Conservation (phyloP, 2,329 filamentous ascomycete species). For the Scedosporium boydii region DNA sequence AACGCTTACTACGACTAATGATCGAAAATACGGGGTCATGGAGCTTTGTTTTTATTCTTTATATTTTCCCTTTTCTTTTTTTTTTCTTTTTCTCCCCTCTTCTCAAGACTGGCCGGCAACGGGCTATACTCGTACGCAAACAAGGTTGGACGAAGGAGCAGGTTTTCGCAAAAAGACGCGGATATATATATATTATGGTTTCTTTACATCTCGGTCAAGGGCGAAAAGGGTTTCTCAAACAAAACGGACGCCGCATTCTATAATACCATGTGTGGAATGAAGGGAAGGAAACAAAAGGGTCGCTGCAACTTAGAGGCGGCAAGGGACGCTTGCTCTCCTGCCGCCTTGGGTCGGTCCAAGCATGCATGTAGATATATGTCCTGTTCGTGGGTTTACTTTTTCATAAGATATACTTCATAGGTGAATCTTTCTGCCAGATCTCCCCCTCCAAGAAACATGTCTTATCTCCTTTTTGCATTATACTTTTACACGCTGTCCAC, state of each 20-base stretch:
- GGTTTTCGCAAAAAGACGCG: too few species aligned
- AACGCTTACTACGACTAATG: constrained; percentile 4
- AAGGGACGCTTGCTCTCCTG: too few species aligned
- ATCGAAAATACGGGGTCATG: background rate
- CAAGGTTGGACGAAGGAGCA: background rate
- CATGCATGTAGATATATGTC: background rate
- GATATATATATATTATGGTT: too few species aligned
- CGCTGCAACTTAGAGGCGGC: background rate
- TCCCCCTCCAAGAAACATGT: background rate
- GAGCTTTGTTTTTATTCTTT: too few species aligned
- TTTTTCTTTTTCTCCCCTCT: background rate
- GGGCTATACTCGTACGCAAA: background rate
- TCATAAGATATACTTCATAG: background rate
- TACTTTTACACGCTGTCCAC: background rate
- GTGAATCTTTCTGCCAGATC: background rate
- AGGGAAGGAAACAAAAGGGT: background rate
- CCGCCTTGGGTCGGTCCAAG: too few species aligned
- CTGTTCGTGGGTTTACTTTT: background rate
- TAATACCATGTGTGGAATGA: background rate
- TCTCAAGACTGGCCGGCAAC: background rate
- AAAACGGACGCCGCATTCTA: background rate
- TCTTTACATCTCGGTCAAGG: too few species aligned
- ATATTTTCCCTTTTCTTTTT: background rate
- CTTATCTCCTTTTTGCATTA: background rate
- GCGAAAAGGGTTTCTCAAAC: background rate